Evolutionary conservation across 2,329 filamentous ascomycete species (phyloP).

Genomic region (Xylariaceae sp.): DNA sequence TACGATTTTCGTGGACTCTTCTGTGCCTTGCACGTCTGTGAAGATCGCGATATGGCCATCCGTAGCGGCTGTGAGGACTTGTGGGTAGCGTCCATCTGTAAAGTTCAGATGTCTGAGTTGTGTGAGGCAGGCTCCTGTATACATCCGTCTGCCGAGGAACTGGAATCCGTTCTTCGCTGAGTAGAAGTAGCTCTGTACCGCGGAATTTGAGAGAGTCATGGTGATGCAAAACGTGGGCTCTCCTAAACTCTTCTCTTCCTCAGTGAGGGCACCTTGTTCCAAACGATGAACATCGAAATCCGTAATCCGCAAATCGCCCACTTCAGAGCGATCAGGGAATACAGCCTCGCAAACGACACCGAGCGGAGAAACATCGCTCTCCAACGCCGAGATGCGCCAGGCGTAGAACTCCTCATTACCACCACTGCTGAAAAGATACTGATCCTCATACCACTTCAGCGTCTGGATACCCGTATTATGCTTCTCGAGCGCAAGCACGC

Average conservation of each 20-base stretch:
- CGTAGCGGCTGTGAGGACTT: constrained; percentile 66
- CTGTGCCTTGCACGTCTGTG: constrained; percentile 32
- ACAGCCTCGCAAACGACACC: constrained; percentile 54
- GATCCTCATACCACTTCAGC: constrained; percentile 66
- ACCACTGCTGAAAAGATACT: constrained; percentile 76
- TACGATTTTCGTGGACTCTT: constrained; percentile 28
- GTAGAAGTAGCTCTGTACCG: constrained; percentile 57
- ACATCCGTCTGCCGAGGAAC: constrained; percentile 50
- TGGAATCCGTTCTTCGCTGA: constrained; percentile 38
- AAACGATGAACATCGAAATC: constrained; percentile 59
- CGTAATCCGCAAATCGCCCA: constrained; percentile 71
- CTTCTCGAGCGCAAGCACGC: constrained; percentile 62
- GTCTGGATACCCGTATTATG: constrained; percentile 83
- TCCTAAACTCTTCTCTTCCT: not conserved
- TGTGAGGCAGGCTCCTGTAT: constrained; percentile 72
- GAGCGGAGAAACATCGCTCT: constrained; percentile 45
- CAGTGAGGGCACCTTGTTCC: not conserved
- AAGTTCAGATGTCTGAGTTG: constrained; percentile 47
- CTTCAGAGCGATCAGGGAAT: constrained; percentile 45
- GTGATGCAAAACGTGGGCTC: constrained; percentile 51
- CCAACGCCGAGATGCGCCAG: constrained; percentile 62
- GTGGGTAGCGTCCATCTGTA: constrained; percentile 26
- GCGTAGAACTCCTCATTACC: constrained; percentile 86
- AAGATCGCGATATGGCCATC: constrained; percentile 69
- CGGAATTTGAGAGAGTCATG: constrained; percentile 80